Evolutionary conservation across 768 basidiomycete genomes (phyloP), one percentile per base, ranked within the genome.

Genomic region (Termitomyces sp.): DNA sequence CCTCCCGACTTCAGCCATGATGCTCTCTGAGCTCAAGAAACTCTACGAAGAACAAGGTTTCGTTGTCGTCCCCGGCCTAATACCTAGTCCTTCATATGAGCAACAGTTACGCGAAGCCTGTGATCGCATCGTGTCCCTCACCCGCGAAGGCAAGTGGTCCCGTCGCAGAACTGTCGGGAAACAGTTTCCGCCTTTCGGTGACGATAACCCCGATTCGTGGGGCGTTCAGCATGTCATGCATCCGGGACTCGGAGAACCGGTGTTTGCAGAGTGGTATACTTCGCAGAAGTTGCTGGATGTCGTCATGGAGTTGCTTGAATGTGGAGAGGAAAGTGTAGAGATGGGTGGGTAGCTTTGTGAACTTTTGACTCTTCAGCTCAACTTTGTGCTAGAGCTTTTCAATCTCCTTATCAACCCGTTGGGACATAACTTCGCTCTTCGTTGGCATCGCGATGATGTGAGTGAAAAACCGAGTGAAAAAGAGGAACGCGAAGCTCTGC

Each of bases 201-300:
- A 79, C 35, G 75, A 74, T 16, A 71, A 82, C 54, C 80, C 83
- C 2, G 90, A 92, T 70, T 82, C 86, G 0, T 91, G 90, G 89
- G 91, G 90, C 2, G 83, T 91, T 2, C 90, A 91, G 63, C 88
- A 91, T 61, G 69, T 88, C 48, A 91, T 93, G 91, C 89, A 91
- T 65, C 90, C 89, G 1, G 83, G 79, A 35, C 77, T 92, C 0
- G 74, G 70, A 0, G 85, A 89, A 65, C 75, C 79, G 0, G 75
- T 66, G 5, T 91, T 91, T 59, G 79, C 79, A 32, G 72, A 73
- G 58, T 91, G 87, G 86, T 92, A 91, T 64, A 85, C 86, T 13
- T 83, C 82, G 6, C 73, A 78, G 2, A 70, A 66, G 14, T 68
- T 92, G 13, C 66, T 82, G 0, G 67, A 64, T 6, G 77, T 74